These are phyloP conservation scores for Blastomyces gilchristii DNA, from an alignment of 2,329 filamentous ascomycete species.

Conservation along the genomic window DNA sequence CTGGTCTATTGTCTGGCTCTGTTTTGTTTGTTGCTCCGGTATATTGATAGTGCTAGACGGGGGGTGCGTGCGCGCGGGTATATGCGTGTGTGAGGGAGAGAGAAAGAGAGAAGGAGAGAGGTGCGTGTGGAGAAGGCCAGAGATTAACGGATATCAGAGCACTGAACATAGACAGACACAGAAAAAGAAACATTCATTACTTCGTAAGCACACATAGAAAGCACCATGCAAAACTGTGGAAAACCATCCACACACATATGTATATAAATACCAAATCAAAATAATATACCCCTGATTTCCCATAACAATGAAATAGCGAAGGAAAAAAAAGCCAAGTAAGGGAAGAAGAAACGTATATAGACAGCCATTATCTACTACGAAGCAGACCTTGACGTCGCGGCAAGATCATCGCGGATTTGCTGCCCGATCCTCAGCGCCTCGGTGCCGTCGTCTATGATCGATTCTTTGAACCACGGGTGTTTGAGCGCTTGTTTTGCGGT, in stretches of 20 bases:
- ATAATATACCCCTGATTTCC: neutral
- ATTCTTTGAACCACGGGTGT: constrained; percentile 57
- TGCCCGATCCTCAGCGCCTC: constrained; percentile 51
- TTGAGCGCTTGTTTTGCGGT: constrained; percentile 55
- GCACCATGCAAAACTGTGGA: neutral
- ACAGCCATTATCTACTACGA: constrained; percentile 23
- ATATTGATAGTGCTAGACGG: neutral
- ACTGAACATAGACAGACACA: neutral
- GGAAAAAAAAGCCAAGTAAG: neutral
- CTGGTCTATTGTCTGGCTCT: too few relatives aligned
- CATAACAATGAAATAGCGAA: neutral
- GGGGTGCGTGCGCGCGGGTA: neutral
- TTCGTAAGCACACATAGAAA: neutral
- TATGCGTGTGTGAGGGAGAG: too few relatives aligned
- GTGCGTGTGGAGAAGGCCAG: too few relatives aligned
- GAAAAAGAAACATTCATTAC: neutral
- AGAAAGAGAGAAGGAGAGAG: too few relatives aligned
- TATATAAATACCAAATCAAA: neutral
- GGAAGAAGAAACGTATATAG: constrained; percentile 4
- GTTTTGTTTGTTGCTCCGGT: too few relatives aligned
- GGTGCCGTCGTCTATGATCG: constrained; percentile 54
- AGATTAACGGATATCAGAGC: neutral
- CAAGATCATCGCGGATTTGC: constrained; percentile 23
- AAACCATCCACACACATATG: neutral
- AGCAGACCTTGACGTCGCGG: constrained; percentile 3